phyloP scores from a whole-genome alignment of 108 stramenopile genomes.

The Ochromonas danica region DNA sequence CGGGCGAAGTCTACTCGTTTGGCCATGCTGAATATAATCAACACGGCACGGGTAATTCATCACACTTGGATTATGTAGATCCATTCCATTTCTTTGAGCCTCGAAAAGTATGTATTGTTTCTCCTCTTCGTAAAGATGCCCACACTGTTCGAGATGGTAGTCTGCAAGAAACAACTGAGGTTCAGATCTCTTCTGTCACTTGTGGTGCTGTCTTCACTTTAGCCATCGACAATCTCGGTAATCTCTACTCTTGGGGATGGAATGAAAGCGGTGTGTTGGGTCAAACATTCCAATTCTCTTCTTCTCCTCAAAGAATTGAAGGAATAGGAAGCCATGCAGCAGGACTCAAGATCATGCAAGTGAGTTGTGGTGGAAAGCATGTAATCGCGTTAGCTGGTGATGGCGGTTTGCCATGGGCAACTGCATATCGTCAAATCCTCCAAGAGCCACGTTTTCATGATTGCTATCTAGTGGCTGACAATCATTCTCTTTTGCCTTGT shows the following conservation, averaged over 20 bases:
- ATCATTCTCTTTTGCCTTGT: neutral
- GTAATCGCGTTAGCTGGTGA: neutral
- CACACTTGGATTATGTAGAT: slow-evolving; percentile 25
- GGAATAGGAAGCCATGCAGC: neutral
- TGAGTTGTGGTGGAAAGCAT: slow-evolving; percentile 25
- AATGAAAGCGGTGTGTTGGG: slow-evolving; percentile 37
- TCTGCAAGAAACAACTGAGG: too few relatives aligned
- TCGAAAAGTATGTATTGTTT: neutral
- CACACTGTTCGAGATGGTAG: neutral
- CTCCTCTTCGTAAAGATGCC: neutral
- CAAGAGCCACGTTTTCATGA: neutral
- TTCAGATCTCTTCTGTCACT: neutral
- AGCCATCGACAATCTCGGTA: neutral
- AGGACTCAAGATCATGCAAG: neutral
- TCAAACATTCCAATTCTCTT: neutral
- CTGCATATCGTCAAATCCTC: neutral
- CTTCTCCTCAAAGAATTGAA: neutral
- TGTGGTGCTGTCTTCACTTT: slow-evolving; percentile 31
- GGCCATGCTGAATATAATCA: slow-evolving; percentile 39
- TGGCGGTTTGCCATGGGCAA: neutral
- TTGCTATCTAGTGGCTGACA: neutral
- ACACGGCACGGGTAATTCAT: neutral
- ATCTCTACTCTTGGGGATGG: slow-evolving; percentile 36
- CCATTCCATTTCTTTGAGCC: slow-evolving; percentile 7
- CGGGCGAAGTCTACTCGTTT: slow-evolving; percentile 24